phyloP scores from a whole-genome alignment of 768 basidiomycete species.

The Lentinula aciculospora region DNA sequence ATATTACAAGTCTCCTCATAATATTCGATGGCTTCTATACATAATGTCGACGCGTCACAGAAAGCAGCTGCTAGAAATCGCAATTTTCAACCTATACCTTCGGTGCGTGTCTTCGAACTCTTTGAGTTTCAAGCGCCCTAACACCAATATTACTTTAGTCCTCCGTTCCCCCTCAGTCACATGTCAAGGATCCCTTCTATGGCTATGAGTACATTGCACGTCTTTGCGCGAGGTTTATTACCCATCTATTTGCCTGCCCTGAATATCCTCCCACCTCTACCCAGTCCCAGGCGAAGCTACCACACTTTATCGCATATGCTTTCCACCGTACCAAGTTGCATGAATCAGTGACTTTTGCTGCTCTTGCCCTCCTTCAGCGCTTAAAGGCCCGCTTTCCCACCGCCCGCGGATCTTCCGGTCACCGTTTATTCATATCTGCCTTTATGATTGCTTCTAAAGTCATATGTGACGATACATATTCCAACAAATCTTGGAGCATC shows the following conservation, averaged over 20 bases:
- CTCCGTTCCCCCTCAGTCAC: conserved; percentile 19
- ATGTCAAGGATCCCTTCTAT: conserved; percentile 51
- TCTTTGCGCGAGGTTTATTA: conserved; percentile 74
- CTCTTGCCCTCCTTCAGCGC: conserved; percentile 65
- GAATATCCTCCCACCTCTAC: conserved; percentile 62
- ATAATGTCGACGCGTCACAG: conserved; percentile 5
- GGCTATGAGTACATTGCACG: conserved; percentile 73
- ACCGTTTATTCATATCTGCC: conserved; percentile 85
- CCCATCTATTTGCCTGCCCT: conserved; percentile 82
- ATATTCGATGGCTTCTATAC: conserved; percentile 1
- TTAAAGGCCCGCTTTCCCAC: conserved; percentile 91
- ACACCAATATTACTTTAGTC: conserved; percentile 14
- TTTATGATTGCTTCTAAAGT: conserved; percentile 92
- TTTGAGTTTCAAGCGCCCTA: not conserved
- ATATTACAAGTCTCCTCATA: not conserved
- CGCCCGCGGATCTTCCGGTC: conserved; percentile 84
- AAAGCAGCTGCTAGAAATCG: conserved; percentile 9
- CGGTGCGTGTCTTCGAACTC: conserved; percentile 11
- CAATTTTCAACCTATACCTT: conserved; percentile 12
- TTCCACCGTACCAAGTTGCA: conserved; percentile 80
- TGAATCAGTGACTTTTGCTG: conserved; percentile 62
- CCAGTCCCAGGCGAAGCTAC: conserved; percentile 56
- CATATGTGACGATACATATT: conserved; percentile 93
- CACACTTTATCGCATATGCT: conserved; percentile 82
- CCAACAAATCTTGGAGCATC: conserved; percentile 89